Conservation (phyloP, 2,329 filamentous ascomycete genomes). For the Colletotrichum tamarilloi region DNA sequence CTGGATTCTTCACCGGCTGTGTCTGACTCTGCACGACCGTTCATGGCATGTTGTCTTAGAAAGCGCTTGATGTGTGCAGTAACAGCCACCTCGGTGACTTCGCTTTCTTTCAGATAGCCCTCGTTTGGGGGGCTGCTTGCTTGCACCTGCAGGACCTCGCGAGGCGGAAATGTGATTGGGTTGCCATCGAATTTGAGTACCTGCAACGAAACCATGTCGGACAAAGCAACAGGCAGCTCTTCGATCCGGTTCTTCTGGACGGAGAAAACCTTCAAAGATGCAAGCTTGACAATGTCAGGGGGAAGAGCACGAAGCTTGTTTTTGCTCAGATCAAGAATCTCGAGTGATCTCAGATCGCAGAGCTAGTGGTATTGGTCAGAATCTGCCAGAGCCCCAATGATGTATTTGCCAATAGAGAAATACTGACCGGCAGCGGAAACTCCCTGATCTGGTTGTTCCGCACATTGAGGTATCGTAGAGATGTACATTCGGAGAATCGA, state of each 20-base stretch:
- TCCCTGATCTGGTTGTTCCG: conserved; percentile 79
- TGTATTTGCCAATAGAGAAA: conserved; percentile 17
- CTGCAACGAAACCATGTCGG: conserved; percentile 89
- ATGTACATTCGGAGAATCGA: conserved; percentile 80
- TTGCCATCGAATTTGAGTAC: conserved; percentile 93
- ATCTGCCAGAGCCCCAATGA: not conserved
- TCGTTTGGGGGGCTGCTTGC: conserved; percentile 67
- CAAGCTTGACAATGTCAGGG: conserved; percentile 81
- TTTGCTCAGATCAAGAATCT: conserved; percentile 91
- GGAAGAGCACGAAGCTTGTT: conserved; percentile 86
- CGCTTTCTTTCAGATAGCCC: conserved; percentile 67
- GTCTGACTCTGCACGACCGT: conserved; percentile 65
- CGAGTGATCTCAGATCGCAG: conserved; percentile 85
- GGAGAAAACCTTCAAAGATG: conserved; percentile 88
- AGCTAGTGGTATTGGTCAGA: conserved; percentile 65
- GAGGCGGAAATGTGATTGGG: conserved; percentile 79
- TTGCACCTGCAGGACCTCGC: conserved; percentile 72
- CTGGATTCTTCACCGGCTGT: conserved; percentile 71
- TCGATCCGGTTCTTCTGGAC: conserved; percentile 89
- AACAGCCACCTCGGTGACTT: conserved; percentile 70
- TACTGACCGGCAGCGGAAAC: conserved; percentile 66
- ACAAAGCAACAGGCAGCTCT: conserved; percentile 83
- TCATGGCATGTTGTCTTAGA: conserved; percentile 63
- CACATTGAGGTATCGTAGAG: conserved; percentile 83
- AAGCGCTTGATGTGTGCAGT: conserved; percentile 73